A percentile compares a stretch with the other conserved stretches of the same genome.
phyloP scores from a whole-genome alignment of 768 basidiomycete genomes.

The Phanerodontia chrysosporium region DNA sequence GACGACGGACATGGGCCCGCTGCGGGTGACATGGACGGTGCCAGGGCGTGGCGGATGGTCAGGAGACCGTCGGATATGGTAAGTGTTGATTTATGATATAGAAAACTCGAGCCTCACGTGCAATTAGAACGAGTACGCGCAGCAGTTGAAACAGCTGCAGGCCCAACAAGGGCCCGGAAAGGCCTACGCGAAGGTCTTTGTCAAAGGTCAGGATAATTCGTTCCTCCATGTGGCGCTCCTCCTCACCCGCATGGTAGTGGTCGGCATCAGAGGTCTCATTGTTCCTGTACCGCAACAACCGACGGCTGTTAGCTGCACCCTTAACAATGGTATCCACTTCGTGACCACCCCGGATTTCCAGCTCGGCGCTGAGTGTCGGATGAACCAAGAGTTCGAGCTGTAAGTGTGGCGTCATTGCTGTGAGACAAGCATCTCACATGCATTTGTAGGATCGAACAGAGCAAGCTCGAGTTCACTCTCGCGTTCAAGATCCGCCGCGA shows the following conservation, averaged over 20 bases:
- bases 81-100: constrained; percentile 17
- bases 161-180: constrained; percentile 76
- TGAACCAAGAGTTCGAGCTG: constrained; percentile 92
- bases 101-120: neutral
- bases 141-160: constrained; percentile 80
- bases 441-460: constrained; percentile 75
- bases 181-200: constrained; percentile 89
- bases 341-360: constrained; percentile 82
- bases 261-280: constrained; percentile 67
- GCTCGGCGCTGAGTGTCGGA: constrained; percentile 53
- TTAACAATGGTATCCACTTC: constrained; percentile 96
- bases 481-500: constrained; percentile 84
- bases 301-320: constrained; percentile 75
- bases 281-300: constrained; percentile 76
- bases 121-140: constrained; percentile 87
- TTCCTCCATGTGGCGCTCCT: neutral
- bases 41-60: constrained; percentile 82
- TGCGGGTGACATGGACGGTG: constrained; percentile 88
- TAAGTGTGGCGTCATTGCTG: constrained; percentile 34
- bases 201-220: constrained; percentile 58
- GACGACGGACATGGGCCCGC: constrained; percentile 67
- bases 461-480: constrained; percentile 92
- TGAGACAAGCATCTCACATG: neutral
- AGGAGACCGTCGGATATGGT: constrained; percentile 95
- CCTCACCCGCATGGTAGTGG: constrained; percentile 42